These are phyloP conservation scores for Prunus armeniaca DNA, from an alignment of 306 rosid genomes.

Conservation along the genomic window DNA sequence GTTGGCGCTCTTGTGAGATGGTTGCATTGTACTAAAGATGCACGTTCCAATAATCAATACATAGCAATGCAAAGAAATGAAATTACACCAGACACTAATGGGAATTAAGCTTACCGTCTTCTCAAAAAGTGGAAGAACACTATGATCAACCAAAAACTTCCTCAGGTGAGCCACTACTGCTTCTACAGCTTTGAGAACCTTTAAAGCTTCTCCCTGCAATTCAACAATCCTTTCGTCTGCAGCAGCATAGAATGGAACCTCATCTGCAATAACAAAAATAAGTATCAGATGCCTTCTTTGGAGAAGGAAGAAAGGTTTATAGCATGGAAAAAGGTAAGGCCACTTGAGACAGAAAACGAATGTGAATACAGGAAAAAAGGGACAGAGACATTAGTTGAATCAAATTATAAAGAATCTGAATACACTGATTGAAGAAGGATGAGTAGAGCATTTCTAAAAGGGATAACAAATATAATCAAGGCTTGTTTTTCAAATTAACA, in stretches of 20 bases:
- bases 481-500: background rate
- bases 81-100: background rate
- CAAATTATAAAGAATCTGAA: background rate
- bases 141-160: conserved; percentile 93
- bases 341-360: background rate
- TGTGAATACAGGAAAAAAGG: background rate
- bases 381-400: background rate
- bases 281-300: conserved; percentile 7
- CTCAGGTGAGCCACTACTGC: conserved; percentile 85
- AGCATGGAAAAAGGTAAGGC: background rate
- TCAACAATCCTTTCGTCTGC: conserved; percentile 92
- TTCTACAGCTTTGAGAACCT: conserved; percentile 86
- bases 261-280: conserved; percentile 51
- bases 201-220: conserved; percentile 83
- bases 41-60: conserved; percentile 20
- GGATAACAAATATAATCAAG: background rate
- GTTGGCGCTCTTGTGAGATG: conserved; percentile 66
- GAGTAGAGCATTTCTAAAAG: background rate
- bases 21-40: conserved; percentile 49
- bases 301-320: background rate
- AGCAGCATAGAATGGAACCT: conserved; percentile 84
- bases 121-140: conserved; percentile 96
- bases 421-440: background rate
- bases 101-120: conserved; percentile 62
- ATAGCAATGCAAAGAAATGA: background rate